Evolutionary conservation across 2,329 filamentous ascomycete species (phyloP), one percentile per base, ranked within the genome.

Genomic region (Nemania sp.): DNA sequence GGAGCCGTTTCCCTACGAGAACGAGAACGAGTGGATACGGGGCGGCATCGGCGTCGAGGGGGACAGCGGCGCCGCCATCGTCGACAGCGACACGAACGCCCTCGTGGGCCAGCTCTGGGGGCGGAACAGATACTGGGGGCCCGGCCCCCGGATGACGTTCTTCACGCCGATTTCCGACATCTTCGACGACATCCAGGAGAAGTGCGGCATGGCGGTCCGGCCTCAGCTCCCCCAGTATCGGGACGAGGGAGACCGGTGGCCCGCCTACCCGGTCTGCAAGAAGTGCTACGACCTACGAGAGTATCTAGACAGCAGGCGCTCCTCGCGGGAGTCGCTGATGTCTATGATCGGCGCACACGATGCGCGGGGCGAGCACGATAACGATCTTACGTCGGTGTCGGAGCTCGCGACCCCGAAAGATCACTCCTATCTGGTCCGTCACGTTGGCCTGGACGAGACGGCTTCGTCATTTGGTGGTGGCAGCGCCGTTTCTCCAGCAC

Each of bases 141-240:
- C 74, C 0, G 79, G 79, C 0, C 77, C 77, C 1, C 70, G 79
- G 1, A 59, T 74, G 0, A 76, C 78, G 5, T 80, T 71, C 68
- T 81, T 80, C 66, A 80, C 78, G 4, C 78, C 78, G 1, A 74
- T 80, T 17, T 67, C 71, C 32, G 79, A 80, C 60, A 71, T 80
- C 13, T 76, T 80, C 20, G 78, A 81, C 40, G 78, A 80, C 48
- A 78, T 80, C 21, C 77, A 79, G 57, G 79, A 80, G 63, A 75
- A 74, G 51, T 80, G 77, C 50, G 76, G 73, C 2, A 72, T 79
- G 64, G 70, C 75, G 45, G 66, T 67, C 6, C 73, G 77, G 15
- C 78, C 78, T 0, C 72, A 73, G 55, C 73, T 80, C 20, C 78
- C 78, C 0, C 75, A 77, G 55, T 68, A 76, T 49, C 74, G 76